Evolutionary conservation across 768 basidiomycete species (phyloP).

Genomic region (Krasilnikovozyma curviuscula): DNA sequence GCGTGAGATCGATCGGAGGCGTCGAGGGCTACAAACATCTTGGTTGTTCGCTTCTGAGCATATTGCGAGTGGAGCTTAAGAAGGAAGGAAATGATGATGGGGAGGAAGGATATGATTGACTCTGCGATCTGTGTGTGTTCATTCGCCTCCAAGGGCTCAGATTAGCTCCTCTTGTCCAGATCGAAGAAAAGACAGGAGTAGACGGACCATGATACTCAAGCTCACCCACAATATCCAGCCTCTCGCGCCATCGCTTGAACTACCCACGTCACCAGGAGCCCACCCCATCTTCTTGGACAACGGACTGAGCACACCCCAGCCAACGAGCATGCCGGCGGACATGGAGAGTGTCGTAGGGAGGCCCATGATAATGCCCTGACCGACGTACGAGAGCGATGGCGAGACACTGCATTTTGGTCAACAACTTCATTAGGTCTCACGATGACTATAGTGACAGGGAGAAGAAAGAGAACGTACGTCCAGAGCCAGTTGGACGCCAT

Average conservation of each 20-base stretch:
- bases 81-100: constrained; percentile 39
- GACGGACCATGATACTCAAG: constrained; percentile 58
- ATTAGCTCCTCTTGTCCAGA: neutral
- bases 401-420: constrained; percentile 37
- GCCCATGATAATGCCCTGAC: constrained; percentile 96
- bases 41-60: constrained; percentile 11
- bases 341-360: constrained; percentile 84
- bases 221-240: constrained; percentile 90
- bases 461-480: constrained; percentile 30
- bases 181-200: neutral
- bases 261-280: constrained; percentile 82
- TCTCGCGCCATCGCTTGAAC: constrained; percentile 70
- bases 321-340: constrained; percentile 89
- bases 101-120: constrained; percentile 63
- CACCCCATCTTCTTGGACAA: constrained; percentile 61
- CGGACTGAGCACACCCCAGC: constrained; percentile 87
- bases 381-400: constrained; percentile 76
- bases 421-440: neutral
- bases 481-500: constrained; percentile 78
- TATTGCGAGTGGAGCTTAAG: constrained; percentile 13
- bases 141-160: neutral
- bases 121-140: constrained; percentile 40
- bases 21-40: constrained; percentile 13
- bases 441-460: neutral
- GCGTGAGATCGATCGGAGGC: constrained; percentile 16